Percentiles rank a stretch among this genome's conserved stretches.
phyloP scores from a whole-genome alignment of 441 rosid species.

The Corymbia calophylla region DNA sequence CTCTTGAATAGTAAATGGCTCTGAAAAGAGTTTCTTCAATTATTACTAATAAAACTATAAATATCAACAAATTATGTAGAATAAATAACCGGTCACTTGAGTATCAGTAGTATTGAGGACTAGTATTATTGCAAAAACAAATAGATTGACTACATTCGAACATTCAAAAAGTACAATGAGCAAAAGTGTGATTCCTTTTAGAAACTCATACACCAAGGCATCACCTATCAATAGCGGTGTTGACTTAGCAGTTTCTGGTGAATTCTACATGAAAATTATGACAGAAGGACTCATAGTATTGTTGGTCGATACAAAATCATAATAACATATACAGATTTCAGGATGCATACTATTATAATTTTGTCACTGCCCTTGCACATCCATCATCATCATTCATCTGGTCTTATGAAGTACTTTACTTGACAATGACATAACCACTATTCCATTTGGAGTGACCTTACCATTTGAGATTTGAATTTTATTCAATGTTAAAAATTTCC shows the following conservation, averaged over 20 bases:
- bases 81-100: background rate
- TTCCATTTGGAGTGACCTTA: no score
- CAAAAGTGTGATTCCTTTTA: background rate
- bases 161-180: background rate
- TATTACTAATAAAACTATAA: background rate
- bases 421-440: no score
- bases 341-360: no score
- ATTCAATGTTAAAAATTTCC: no score
- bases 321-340: no score
- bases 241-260: background rate
- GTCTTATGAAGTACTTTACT: no score
- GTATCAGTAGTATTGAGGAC: no score
- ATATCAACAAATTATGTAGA: no score
- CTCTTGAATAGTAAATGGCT: background rate
- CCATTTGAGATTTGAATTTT: background rate
- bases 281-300: no score
- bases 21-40: background rate
- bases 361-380: no score
- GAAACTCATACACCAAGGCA: background rate
- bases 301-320: background rate
- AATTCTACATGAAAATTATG: no score
- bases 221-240: background rate
- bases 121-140: background rate
- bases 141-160: background rate
- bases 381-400: no score